Evolutionary conservation across 1,284 basidiomycete genomes (phyloP).

Genomic region (Trichosporon sp.): DNA sequence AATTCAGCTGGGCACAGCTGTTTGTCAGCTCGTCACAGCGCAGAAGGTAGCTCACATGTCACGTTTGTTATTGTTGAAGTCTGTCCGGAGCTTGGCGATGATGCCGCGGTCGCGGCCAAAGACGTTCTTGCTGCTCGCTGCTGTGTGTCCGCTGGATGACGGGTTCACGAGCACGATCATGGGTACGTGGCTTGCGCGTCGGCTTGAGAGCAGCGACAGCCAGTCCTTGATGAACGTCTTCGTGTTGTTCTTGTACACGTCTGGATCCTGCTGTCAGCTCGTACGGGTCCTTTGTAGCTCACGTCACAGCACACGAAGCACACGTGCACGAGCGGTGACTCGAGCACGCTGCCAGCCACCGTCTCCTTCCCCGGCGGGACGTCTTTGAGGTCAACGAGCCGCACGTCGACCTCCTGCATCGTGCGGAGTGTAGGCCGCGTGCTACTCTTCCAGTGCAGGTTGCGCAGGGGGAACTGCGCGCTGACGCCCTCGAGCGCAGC

Average conservation of each 20-base stretch:
- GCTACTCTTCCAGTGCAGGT: slow-evolving; percentile 83
- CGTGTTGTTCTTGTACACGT: slow-evolving; percentile 74
- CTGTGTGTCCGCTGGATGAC: slow-evolving; percentile 30
- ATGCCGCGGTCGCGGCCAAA: slow-evolving; percentile 61
- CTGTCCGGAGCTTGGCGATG: slow-evolving; percentile 85
- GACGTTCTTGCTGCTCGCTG: slow-evolving; percentile 63
- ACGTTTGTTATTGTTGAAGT: slow-evolving; percentile 86
- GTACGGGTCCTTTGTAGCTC: slow-evolving; percentile 30
- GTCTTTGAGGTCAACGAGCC: slow-evolving; percentile 70
- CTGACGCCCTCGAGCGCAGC: slow-evolving; percentile 68
- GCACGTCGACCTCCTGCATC: slow-evolving; percentile 80
- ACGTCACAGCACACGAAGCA: slow-evolving; percentile 88
- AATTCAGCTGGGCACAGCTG: slow-evolving; percentile 74
- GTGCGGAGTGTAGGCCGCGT: slow-evolving; percentile 73
- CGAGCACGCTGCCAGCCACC: slow-evolving; percentile 73
- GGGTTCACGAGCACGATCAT: slow-evolving; percentile 78
- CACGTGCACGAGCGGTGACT: slow-evolving; percentile 79
- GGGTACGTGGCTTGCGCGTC: slow-evolving; percentile 79
- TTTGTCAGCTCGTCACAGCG: neutral
- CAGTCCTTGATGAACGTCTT: slow-evolving; percentile 89
- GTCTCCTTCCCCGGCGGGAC: slow-evolving; percentile 50
- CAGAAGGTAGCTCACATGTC: slow-evolving; percentile 67
- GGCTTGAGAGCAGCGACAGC: slow-evolving; percentile 69
- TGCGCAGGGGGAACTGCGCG: slow-evolving; percentile 78
- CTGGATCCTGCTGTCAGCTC: slow-evolving; percentile 67